Base-by-base conservation (phyloP, 345 rosid genomes). In the Boechera retrofracta region DNA sequence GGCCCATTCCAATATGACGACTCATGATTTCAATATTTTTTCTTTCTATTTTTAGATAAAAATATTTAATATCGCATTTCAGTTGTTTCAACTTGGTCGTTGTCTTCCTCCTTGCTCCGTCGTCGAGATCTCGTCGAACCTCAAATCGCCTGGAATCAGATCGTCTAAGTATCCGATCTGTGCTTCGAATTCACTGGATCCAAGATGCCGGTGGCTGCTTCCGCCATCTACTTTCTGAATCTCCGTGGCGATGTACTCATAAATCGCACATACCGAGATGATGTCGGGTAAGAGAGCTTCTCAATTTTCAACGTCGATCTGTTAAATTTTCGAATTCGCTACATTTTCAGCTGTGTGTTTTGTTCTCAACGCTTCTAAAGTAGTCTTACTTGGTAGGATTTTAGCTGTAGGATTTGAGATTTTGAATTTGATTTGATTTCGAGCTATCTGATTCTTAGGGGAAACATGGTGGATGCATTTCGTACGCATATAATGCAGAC, bases 391-490 rank as follows among this genome's bases (percentile, higher is more conserved):
- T 36, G 7, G 33, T 48, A 62, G 33, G 59, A 63, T 28, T 71
- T 62, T 55, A 65, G 72, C 51, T 21, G 26, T 74, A 4, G 9
- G 32, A 58, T 59, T 67, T 38, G 51, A 28, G 53, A 45, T 54
- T 61, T 10, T 16, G 31, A 26, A 21, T 51, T 64, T 45, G 65
- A 62, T n/a, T 18, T 6, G 24, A 38, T 48, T 29, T 56, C 29
- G 45, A 69, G 56, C 58, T 58, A 13, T 29, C 31, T 24, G 3
- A 44, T 35, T 21, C 1, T n/a, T 63, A 93, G 99, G 74, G 97
- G 97, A 54, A 96, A 93, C 62, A 96, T 96, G 99, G 98, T 96
- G 84, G 98, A 95, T 81, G 99, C 99, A n/a, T 96, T 96, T 71
- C 88, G 99, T 56, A 85, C 79, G 82, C 99, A 96, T 83, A 93